Percentiles rank a stretch among this genome's conserved stretches.
Evolutionary conservation across 345 rosid species (phyloP).

Genomic region (Salix caprea): DNA sequence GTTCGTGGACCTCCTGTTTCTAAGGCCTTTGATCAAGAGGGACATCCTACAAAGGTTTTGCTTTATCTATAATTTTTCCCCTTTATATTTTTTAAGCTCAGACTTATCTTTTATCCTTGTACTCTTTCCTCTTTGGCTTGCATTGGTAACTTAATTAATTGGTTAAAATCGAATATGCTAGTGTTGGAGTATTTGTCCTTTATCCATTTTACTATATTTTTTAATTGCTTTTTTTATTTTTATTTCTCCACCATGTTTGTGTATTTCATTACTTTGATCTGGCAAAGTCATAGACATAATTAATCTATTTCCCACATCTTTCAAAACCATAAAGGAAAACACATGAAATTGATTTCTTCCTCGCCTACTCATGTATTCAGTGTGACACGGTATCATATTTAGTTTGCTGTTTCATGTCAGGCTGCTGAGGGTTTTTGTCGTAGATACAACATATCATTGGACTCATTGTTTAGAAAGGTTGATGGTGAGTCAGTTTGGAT

Average conservation of each 20-base stretch:
- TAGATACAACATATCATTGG: slow-evolving; percentile 61
- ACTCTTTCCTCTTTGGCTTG: neutral
- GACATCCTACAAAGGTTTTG: slow-evolving; percentile 87
- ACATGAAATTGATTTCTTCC: neutral
- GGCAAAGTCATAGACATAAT: neutral
- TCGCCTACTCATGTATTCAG: neutral
- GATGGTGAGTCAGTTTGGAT: slow-evolving; percentile 55
- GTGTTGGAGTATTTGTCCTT: neutral
- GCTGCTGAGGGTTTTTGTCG: slow-evolving; percentile 96
- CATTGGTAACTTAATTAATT: neutral
- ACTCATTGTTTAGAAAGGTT: slow-evolving; percentile 53
- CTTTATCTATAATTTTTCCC: slow-evolving; percentile 14
- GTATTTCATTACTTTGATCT: neutral
- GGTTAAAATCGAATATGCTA: neutral
- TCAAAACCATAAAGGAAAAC: neutral
- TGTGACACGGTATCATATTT: slow-evolving; percentile 3
- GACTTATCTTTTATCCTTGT: slow-evolving; percentile 3
- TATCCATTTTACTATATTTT: neutral
- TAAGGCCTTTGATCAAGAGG: slow-evolving; percentile 82
- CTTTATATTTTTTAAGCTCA: slow-evolving; percentile 10
- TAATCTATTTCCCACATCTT: neutral
- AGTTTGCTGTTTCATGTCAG: slow-evolving; percentile 37
- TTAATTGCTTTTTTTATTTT: neutral
- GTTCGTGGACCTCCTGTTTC: slow-evolving; percentile 92
- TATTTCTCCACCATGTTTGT: neutral